Base-by-base conservation (phyloP, 1,284 basidiomycete species). In the Cutaneotrichosporon curvatum region DNA sequence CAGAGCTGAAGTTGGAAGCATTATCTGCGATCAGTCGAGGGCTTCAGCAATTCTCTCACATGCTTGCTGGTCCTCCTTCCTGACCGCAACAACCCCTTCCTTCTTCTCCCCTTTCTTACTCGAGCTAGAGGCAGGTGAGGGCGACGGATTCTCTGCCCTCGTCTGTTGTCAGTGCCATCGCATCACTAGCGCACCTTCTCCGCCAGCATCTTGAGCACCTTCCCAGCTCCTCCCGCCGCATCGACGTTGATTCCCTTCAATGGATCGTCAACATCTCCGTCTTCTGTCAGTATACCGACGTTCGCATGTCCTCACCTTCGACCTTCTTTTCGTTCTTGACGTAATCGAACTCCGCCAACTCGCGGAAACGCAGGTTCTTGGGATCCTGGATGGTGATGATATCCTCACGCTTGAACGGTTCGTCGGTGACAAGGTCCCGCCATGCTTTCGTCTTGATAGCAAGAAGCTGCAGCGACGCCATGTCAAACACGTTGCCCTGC, bases 1-100 rank as follows among this genome's bases (percentile, higher is more conserved):
- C 92, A 28, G 79, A 90, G 0, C 89, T 90, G 64, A 87, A 90
- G 5, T 88, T 87, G 4, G 89, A 89, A 4, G 87, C 79, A 64
- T 96, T 95, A 81, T 91, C 89, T 85, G 28, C 23, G 9, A 34
- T 48, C 21, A 57, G 40, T 12, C 11, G 2, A 7, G 22, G 18
- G 4, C 15, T 14, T 4, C n/a, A 11, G 12, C 7, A 2, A 5
- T 7, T 2, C 18, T 56, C 63, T 57, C 39, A 68, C 67, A 67
- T n/a, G 67, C 64, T 11, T 60, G 49, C 39, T 58, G 57, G 40
- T 70, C 25, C 25, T 28, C 65, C 1, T 58, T 58, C 39, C 57
- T 63, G 9, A 62, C 54, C 51, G 64, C 65, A 4, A 63, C 64
- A 4, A 72, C 57, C 6, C 68, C 59, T n/a, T 65, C 70, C 37